Conservation (phyloP, 306 rosid species). For the Cucurbita moschata region DNA sequence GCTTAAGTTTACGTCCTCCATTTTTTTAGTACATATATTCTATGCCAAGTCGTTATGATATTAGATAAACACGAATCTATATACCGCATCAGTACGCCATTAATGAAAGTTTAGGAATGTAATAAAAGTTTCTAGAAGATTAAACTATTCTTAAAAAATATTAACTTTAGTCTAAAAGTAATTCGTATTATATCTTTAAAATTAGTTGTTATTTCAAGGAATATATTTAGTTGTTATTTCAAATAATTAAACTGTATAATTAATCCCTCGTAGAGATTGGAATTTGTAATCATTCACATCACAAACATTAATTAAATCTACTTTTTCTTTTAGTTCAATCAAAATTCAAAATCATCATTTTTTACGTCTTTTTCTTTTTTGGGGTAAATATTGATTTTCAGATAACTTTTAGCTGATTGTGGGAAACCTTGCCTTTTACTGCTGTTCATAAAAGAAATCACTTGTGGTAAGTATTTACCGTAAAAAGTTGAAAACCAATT, state of each 20-base stretch:
- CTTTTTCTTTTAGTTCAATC: neutral
- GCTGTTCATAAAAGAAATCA: neutral
- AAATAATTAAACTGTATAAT: neutral
- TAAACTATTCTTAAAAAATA: neutral
- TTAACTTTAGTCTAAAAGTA: neutral
- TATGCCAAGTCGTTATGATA: no score
- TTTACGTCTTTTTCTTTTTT: neutral
- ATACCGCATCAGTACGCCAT: no score
- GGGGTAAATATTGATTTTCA: no score
- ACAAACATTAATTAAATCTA: neutral
- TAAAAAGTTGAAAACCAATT: neutral
- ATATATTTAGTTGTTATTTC: neutral
- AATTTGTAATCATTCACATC: neutral
- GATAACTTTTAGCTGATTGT: neutral
- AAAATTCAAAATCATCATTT: conserved; percentile 2
- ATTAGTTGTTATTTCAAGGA: neutral
- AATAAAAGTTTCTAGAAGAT: neutral
- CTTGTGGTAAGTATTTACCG: neutral
- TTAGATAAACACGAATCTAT: no score
- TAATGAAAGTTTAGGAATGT: no score
- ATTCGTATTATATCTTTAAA: neutral
- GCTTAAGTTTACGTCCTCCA: neutral
- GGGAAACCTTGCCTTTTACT: neutral
- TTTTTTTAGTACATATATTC: no score
- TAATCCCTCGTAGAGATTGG: neutral